Base-by-base conservation (phyloP, 306 rosid genomes). In the Mucuna pruriens region DNA sequence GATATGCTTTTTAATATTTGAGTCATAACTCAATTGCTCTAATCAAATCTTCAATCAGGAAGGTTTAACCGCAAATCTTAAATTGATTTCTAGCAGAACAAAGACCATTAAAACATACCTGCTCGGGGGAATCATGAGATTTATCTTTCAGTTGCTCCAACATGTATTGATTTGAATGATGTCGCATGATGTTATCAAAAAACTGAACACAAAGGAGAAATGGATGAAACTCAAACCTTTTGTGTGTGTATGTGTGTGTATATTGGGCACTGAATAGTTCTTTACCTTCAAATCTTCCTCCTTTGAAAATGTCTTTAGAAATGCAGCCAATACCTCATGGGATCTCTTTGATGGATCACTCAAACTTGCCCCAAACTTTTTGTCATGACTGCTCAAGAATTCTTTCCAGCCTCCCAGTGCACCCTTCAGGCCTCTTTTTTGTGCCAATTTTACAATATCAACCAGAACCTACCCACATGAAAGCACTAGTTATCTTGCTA, bases 261-360 rank as follows among this genome's bases (percentile, higher is more conserved):
- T 34, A 19, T 52, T 52, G 23, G 46, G 17, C 34, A 58, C 9
- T 34, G n/a, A 46, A 71, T 44, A 69, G 31, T 34, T 51, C 10
- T 51, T 75, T 86, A 92, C 99, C 95, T 89, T 87, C 76, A 83
- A 71, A 76, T 86, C 85, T 9, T 57, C 85, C 15, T 80, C 71
- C 55, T 20, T 64, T 11, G 78, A 45, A 52, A 95, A 91, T 12
- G 95, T 81, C 90, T 88, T 92, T 6, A 95, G 82, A 86, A 91
- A 93, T 20, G 90, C 86, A 75, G 83, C 84, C 91, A 95, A 85
- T 0, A 65, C 36, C 67, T 90, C 89, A 79, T 51, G 87, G 65
- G 96, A 48, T 84, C 94, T 85, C 86, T 74, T 91, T 2, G 90
- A 70, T 2, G 99, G 99, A 74, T 95, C 97, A 68, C 98, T 89